phyloP scores from a whole-genome alignment of 441 rosid genomes.

The Populus tomentosa region DNA sequence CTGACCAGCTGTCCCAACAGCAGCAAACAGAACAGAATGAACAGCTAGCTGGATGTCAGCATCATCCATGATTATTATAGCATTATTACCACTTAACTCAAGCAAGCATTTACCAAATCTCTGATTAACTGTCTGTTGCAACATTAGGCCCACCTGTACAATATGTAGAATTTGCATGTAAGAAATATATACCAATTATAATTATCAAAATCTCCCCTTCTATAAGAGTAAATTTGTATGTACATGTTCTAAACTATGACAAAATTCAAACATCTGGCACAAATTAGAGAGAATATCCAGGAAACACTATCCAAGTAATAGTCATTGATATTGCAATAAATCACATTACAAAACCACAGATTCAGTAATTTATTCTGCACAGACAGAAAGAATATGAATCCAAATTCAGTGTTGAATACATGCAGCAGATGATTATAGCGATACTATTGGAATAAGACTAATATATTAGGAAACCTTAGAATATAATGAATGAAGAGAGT shows the following conservation, averaged over 20 bases:
- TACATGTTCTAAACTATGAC: background rate
- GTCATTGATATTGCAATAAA: background rate
- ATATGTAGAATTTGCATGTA: background rate
- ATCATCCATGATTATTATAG: conserved; percentile 90
- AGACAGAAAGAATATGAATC: background rate
- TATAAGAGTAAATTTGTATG: background rate
- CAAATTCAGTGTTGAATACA: background rate
- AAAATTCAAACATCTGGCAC: background rate
- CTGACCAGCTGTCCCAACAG: conserved; percentile 99
- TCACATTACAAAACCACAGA: background rate
- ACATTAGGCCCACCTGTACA: conserved; percentile 70
- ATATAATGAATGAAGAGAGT: background rate
- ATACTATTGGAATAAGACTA: background rate
- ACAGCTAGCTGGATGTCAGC: conserved; percentile 82
- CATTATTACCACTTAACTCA: conserved; percentile 94
- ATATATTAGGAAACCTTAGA: background rate
- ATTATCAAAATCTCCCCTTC: background rate
- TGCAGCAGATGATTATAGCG: background rate
- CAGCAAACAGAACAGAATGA: conserved; percentile 86
- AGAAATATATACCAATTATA: background rate
- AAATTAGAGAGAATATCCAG: background rate
- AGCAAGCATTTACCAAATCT: conserved; percentile 92
- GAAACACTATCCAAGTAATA: background rate
- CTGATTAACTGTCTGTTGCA: conserved; percentile 77
- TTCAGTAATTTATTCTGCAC: background rate